These are phyloP conservation scores for Eleusine coracana DNA, from an alignment of 176 grass and related monocot species.

Conservation along the genomic window DNA sequence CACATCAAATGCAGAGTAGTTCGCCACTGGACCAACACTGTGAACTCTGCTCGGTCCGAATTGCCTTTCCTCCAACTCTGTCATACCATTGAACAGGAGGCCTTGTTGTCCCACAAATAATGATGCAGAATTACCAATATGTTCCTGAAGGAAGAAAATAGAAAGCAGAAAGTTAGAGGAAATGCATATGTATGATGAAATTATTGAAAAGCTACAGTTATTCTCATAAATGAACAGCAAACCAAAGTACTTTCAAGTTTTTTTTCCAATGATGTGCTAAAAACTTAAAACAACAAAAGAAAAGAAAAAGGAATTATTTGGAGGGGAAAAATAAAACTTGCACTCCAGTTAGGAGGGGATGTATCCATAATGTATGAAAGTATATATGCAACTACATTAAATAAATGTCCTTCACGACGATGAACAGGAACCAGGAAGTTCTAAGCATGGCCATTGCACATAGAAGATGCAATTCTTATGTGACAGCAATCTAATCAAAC, in stretches of 20 bases:
- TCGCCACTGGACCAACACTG: slow-evolving; percentile 22
- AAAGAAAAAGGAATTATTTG: not conserved
- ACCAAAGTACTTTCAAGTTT: not conserved
- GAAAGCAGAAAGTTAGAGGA: not conserved
- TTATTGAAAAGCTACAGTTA: not conserved
- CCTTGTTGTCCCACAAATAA: slow-evolving; percentile 26
- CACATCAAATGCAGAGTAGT: slow-evolving; percentile 26
- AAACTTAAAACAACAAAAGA: not conserved
- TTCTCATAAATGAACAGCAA: not conserved
- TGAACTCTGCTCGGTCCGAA: slow-evolving; percentile 35
- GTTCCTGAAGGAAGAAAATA: slow-evolving; percentile 35
- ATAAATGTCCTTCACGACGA: not conserved
- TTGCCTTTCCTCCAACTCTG: slow-evolving; percentile 39
- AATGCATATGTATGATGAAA: not conserved
- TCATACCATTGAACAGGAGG: slow-evolving; percentile 11
- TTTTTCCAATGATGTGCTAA: not conserved
- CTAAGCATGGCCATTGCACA: not conserved
- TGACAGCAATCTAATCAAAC: not conserved
- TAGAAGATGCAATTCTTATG: not conserved
- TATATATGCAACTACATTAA: not conserved
- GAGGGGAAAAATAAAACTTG: not conserved
- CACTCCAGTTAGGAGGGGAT: not conserved
- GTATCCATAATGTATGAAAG: not conserved
- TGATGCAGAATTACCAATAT: slow-evolving; percentile 41
- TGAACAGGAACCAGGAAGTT: not conserved